Evolutionary conservation across 2,329 filamentous ascomycete genomes (phyloP).

Genomic region (Zymoseptoria ardabiliae): DNA sequence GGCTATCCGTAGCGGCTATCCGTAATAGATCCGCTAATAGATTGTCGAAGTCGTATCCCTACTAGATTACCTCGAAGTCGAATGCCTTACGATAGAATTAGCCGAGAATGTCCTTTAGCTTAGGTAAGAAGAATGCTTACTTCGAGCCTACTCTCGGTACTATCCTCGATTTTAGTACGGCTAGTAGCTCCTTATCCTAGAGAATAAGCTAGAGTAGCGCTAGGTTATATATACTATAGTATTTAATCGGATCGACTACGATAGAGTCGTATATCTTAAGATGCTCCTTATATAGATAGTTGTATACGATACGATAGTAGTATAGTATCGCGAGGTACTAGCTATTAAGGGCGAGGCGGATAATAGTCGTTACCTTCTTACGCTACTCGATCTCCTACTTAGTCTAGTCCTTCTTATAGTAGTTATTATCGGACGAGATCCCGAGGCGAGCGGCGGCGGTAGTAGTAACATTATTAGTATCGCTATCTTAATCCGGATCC

Average conservation of each 20-base stretch:
- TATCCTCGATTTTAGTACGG: background rate
- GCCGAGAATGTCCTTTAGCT: background rate
- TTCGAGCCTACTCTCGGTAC: background rate
- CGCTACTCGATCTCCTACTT: background rate
- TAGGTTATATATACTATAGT: background rate
- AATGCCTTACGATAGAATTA: background rate
- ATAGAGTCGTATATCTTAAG: background rate
- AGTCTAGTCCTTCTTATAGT: background rate
- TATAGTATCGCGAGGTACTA: background rate
- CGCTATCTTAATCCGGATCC: background rate
- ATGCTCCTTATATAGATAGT: background rate
- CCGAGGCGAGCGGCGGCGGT: no score
- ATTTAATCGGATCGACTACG: background rate
- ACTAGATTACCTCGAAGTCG: background rate
- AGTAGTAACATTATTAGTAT: background rate
- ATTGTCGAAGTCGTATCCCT: background rate
- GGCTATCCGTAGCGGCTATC: no score
- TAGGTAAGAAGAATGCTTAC: background rate
- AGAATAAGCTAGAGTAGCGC: background rate
- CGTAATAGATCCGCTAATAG: no score
- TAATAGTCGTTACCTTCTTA: background rate
- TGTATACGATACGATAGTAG: background rate
- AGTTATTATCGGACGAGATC: no score
- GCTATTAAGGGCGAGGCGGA: background rate
- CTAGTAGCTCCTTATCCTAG: background rate